phyloP scores from a whole-genome alignment of 345 rosid species.

The Arabidopsis thaliana region DNA sequence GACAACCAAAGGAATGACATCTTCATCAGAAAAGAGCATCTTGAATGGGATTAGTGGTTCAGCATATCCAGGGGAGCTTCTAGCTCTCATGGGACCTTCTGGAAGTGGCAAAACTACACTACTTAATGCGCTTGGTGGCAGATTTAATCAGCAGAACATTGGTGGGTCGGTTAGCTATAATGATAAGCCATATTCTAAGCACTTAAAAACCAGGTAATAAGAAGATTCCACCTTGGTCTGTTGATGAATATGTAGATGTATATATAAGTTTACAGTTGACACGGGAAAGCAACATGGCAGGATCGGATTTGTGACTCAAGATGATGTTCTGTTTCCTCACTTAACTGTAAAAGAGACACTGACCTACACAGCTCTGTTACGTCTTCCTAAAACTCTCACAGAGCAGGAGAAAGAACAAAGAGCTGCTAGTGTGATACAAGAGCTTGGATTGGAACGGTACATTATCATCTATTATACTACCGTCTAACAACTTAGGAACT shows the following conservation, averaged over 20 bases:
- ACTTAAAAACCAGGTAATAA: slow-evolving; percentile 76
- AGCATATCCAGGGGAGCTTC: slow-evolving; percentile 82
- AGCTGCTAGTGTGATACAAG: slow-evolving; percentile 73
- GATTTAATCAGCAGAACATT: slow-evolving; percentile 52
- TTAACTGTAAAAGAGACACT: slow-evolving; percentile 91
- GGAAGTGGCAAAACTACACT: slow-evolving; percentile 95
- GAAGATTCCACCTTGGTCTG: slow-evolving; percentile 31
- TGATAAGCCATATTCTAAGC: slow-evolving; percentile 74
- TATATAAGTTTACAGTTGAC: slow-evolving; percentile 18
- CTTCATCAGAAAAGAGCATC: slow-evolving; percentile 65
- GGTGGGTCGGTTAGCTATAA: slow-evolving; percentile 78
- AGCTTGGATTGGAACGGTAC: slow-evolving; percentile 93
- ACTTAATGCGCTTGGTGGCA: slow-evolving; percentile 76
- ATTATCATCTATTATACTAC: background rate
- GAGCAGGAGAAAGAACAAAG: slow-evolving; percentile 71
- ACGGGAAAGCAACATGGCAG: slow-evolving; percentile 46
- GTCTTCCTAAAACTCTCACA: slow-evolving; percentile 71
- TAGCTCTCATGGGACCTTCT: slow-evolving; percentile 98
- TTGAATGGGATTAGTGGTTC: slow-evolving; percentile 81
- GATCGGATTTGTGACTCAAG: slow-evolving; percentile 97
- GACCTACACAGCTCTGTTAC: slow-evolving; percentile 79
- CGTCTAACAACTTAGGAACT: background rate
- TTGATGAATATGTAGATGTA: slow-evolving; percentile 6
- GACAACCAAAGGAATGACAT: slow-evolving; percentile 57
- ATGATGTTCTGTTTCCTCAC: slow-evolving; percentile 92